phyloP scores from a whole-genome alignment of 2,329 filamentous ascomycete genomes.

The Talaromyces atroroseus region DNA sequence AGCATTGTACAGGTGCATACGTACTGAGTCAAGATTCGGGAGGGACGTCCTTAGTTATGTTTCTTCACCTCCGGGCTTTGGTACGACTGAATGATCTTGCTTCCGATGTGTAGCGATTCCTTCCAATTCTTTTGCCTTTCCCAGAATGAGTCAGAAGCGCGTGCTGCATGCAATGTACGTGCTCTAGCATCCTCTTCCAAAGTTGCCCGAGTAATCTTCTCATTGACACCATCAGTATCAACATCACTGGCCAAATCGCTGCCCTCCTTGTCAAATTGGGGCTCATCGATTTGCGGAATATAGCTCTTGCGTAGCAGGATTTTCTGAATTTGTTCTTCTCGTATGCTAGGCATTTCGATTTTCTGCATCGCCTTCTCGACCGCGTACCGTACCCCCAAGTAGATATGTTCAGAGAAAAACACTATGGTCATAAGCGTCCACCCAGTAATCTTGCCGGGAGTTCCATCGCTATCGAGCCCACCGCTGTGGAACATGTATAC shows the following conservation, averaged over 20 bases:
- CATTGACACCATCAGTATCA: conserved; percentile 3
- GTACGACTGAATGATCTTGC: conserved; percentile 35
- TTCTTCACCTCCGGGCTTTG: conserved; percentile 28
- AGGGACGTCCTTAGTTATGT: conserved; percentile 22
- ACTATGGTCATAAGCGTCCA: conserved; percentile 80
- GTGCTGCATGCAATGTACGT: conserved; percentile 26
- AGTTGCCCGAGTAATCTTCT: conserved; percentile 30
- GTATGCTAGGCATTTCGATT: conserved; percentile 77
- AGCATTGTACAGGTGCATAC: neutral
- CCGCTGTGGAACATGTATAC: conserved; percentile 81
- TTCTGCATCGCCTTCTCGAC: conserved; percentile 71
- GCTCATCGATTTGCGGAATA: conserved; percentile 48
- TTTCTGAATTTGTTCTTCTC: conserved; percentile 76
- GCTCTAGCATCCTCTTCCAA: conserved; percentile 40
- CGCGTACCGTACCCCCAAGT: conserved; percentile 68
- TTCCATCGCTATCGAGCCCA: conserved; percentile 41
- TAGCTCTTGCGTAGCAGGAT: conserved; percentile 75
- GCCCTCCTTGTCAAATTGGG: conserved; percentile 18
- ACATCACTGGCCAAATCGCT: conserved; percentile 10
- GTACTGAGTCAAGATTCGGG: neutral
- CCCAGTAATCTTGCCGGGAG: conserved; percentile 59
- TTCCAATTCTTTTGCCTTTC: conserved; percentile 40
- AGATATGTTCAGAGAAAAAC: conserved; percentile 82
- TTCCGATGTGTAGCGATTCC: conserved; percentile 36
- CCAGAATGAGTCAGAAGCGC: conserved; percentile 39